Evolutionary conservation across 495 filamentous ascomycete species (phyloP), one percentile per base, ranked within the genome.

Genomic region (Diplogelasinospora grovesii): DNA sequence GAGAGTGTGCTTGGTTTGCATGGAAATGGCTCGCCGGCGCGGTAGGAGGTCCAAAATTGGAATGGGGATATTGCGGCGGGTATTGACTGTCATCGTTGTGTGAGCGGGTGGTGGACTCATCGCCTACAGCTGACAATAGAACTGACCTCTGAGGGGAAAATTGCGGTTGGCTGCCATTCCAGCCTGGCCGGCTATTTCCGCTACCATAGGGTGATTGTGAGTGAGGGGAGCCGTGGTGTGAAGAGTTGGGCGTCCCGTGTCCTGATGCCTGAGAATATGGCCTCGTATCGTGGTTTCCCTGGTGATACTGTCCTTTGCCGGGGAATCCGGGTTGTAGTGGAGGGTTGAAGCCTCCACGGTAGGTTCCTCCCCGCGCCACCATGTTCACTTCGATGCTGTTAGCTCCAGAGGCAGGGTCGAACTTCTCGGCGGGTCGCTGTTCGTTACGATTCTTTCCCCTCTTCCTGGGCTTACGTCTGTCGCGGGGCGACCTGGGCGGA

Each of bases 201-300:
- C n/a, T n/a, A 21, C 70, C 68, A 57, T 81, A 81, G 1, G 83
- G 81, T 19, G 83, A 87, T 34, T 74, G 70, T 7, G 75, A 70
- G 26, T 75, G 75, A 24, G 85, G 83, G 8, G 81, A 87, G 16
- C 72, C 75, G 46, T 79, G 78, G 47, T 74, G 74, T n/a, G 79
- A 81, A 24, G 72, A 74, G 36, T 64, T 70, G 23, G 80, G 73
- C 21, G 72, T 78, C 26, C 63, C 63, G 35, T 77, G 74, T 13
- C 77, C 75, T 5, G 81, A 71, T 15, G 79, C 79, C 22, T 71
- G 70, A 20, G 74, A 66, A 50, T 77, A 74, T 29, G n/a, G n/a
- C n/a, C n/a, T n/a, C n/a, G n/a, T n/a, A n/a, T n/a, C n/a, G n/a
- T n/a, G n/a, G n/a, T n/a, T n/a, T n/a, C 72, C 68, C 22, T 71